Evolutionary conservation across 2,329 filamentous ascomycete genomes (phyloP).

Genomic region (Grosmannia penicillata): DNA sequence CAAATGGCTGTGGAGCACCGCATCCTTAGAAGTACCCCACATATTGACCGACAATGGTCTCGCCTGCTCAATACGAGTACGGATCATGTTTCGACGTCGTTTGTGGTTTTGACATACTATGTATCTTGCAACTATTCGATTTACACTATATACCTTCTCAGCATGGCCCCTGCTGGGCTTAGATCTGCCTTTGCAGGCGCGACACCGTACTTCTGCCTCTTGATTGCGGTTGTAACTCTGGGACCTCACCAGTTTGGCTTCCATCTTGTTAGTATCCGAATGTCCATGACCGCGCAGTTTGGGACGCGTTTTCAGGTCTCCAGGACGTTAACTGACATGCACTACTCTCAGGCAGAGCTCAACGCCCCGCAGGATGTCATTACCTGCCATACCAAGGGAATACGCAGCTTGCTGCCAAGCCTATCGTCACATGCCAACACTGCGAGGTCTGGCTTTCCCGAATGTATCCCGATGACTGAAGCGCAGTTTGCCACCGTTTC

Average conservation of each 20-base stretch:
- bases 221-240: conserved; percentile 63
- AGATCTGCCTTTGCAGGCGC: conserved; percentile 17
- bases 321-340: conserved; percentile 36
- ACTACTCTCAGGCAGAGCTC: conserved; percentile 83
- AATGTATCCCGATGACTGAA: conserved; percentile 81
- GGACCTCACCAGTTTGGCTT: conserved; percentile 91
- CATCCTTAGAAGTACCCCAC: no score
- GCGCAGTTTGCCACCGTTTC: conserved; percentile 73
- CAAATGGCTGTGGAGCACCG: no score
- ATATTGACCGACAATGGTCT: no score
- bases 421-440: conserved; percentile 11
- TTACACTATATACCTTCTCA: background rate
- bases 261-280: conserved; percentile 51
- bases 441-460: conserved; percentile 32
- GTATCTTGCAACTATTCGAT: no score
- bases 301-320: conserved; percentile 8
- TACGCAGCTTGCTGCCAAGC: conserved; percentile 13
- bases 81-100: background rate
- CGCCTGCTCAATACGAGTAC: no score
- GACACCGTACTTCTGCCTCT: conserved; percentile 63
- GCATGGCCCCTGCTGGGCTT: background rate
- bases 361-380: conserved; percentile 92
- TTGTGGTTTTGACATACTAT: background rate
- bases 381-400: conserved; percentile 54
- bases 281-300: no score